phyloP scores from a whole-genome alignment of 768 basidiomycete genomes.

The Amanita molliuscula region DNA sequence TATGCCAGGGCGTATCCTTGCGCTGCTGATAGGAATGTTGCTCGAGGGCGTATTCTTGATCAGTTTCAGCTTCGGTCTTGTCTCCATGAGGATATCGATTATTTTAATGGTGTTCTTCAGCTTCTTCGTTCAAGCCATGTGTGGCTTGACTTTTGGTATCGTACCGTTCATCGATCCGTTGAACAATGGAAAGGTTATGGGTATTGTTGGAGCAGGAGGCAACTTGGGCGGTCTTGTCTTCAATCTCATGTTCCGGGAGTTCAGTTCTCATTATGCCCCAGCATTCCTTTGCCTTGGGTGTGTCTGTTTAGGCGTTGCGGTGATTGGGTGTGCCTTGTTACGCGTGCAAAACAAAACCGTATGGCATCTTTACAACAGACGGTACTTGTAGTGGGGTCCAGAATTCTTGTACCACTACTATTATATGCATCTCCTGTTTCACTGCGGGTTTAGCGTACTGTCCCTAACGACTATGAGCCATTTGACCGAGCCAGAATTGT shows the following conservation, averaged over 20 bases:
- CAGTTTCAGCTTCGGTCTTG: neutral
- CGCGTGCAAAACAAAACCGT: slow-evolving; percentile 1
- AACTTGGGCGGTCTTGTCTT: neutral
- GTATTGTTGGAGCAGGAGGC: slow-evolving; percentile 1
- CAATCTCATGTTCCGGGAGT: slow-evolving; percentile 1
- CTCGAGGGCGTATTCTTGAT: neutral
- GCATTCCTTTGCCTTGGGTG: slow-evolving; percentile 4
- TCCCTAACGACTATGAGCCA: too few relatives aligned
- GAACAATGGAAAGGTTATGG: slow-evolving; percentile 5
- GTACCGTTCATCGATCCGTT: slow-evolving; percentile 1
- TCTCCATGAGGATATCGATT: neutral
- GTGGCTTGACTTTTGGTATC: slow-evolving; percentile 1
- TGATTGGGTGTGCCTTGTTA: neutral
- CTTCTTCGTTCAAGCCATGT: slow-evolving; percentile 1
- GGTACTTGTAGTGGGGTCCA: neutral
- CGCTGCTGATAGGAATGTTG: neutral
- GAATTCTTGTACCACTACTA: neutral
- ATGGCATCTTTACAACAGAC: neutral
- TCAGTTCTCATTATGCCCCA: neutral
- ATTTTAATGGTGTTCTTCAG: slow-evolving; percentile 5
- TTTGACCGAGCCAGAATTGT: too few relatives aligned
- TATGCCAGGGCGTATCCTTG: slow-evolving; percentile 1
- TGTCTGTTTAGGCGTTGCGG: neutral
- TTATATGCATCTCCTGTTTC: too few relatives aligned
- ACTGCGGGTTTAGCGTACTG: too few relatives aligned